Conservation (phyloP, 768 basidiomycete species). For the Punctularia strigosozonata region DNA sequence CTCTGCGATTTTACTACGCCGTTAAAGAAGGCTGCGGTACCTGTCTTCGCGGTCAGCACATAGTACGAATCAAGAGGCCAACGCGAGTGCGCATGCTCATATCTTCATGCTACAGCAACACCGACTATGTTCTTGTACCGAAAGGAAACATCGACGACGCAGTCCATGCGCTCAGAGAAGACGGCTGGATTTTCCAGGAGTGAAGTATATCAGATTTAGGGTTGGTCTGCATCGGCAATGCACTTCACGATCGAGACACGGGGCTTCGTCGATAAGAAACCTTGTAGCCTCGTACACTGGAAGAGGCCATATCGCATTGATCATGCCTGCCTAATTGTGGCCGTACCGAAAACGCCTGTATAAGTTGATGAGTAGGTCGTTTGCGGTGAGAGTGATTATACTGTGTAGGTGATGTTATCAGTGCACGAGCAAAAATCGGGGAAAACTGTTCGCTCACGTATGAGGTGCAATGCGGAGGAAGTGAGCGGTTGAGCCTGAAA, state of each 20-base stretch:
- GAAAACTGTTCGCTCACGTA: constrained; percentile 48
- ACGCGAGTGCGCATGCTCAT: not conserved
- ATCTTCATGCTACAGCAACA: constrained; percentile 36
- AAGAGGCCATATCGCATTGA: no score
- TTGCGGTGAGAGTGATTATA: constrained; percentile 84
- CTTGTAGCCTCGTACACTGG: no score
- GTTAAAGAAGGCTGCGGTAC: constrained; percentile 36
- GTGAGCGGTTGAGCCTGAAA: constrained; percentile 83
- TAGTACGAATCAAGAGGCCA: constrained; percentile 27
- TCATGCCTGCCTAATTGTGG: no score
- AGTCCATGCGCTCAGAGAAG: constrained; percentile 26
- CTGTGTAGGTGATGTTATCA: constrained; percentile 24
- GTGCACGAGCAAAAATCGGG: not conserved
- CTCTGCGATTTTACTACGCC: constrained; percentile 42
- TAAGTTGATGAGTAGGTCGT: constrained; percentile 63
- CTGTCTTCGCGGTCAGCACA: constrained; percentile 51
- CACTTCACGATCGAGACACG: no score
- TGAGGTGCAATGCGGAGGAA: constrained; percentile 88
- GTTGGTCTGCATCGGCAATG: no score
- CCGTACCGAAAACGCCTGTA: no score
- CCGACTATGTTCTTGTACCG: constrained; percentile 52
- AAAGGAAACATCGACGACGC: constrained; percentile 29
- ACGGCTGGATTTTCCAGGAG: constrained; percentile 35
- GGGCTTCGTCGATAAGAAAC: no score
- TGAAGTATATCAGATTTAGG: not conserved